These are phyloP conservation scores for Globisporangium acanthophoron DNA, from an alignment of 352 stramenopile species.

Conservation along the genomic window DNA sequence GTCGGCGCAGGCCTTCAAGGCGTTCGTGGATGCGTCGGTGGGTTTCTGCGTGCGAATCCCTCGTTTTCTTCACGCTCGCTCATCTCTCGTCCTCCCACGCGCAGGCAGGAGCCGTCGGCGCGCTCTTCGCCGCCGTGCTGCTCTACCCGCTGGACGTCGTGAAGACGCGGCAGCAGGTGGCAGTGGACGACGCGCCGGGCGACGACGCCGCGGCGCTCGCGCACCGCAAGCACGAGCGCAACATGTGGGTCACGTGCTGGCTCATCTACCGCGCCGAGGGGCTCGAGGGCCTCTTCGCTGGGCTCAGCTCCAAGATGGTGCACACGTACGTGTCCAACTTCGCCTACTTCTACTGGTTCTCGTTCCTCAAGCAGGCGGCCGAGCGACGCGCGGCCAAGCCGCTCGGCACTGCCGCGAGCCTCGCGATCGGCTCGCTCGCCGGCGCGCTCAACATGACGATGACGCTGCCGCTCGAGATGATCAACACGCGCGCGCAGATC, in stretches of 20 bases:
- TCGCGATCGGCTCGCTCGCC: conserved; percentile 69
- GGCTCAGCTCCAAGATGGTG: conserved; percentile 68
- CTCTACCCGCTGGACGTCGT: conserved; percentile 75
- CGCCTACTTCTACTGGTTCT: conserved; percentile 86
- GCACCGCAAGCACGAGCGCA: conserved; percentile 36
- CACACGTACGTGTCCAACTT: conserved; percentile 78
- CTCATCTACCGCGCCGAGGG: conserved; percentile 65
- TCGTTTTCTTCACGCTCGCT: background rate
- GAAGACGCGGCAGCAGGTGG: conserved; percentile 68
- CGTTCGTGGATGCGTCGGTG: conserved; percentile 75
- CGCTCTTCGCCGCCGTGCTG: conserved; percentile 64
- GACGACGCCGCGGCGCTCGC: conserved; percentile 17
- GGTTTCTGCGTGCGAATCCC: conserved; percentile 4
- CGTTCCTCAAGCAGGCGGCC: conserved; percentile 65
- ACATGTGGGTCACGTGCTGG: conserved; percentile 53
- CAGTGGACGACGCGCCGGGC: conserved; percentile 27
- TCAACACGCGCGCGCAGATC: conserved; percentile 84
- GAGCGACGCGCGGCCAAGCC: conserved; percentile 39
- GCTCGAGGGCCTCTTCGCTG: conserved; percentile 55
- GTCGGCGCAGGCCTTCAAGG: conserved; percentile 53
- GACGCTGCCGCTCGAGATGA: conserved; percentile 84
- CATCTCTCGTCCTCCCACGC: background rate
- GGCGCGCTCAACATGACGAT: conserved; percentile 87
- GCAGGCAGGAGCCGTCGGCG: conserved; percentile 69
- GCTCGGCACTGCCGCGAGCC: conserved; percentile 61